Evolutionary conservation across 192 early-diverging fungal genomes (phyloP), one percentile per base, ranked within the genome.

Genomic region (Coemansia sp.): DNA sequence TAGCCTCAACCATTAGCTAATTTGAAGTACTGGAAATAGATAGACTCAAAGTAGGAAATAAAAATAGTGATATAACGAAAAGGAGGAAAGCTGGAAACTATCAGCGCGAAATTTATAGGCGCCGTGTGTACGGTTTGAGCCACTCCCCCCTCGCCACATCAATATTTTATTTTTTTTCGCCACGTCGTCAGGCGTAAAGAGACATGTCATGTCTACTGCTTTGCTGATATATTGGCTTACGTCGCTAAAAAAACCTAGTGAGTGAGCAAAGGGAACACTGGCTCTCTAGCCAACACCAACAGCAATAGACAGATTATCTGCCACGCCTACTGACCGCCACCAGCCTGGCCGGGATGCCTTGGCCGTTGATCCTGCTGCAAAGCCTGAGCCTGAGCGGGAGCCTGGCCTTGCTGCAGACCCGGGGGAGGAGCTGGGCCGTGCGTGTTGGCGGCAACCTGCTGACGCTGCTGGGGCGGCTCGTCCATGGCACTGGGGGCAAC

Each of bases 401-500:
- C 24, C 13, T 52, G 53, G 24, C 30, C 52, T 13, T 49, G 64
- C 35, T 69, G 59, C 40, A 75, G 44, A 38, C 78, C 70, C 6
- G 78, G 73, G 11, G 78, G 73, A 44, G 78, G 78, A 18, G 61
- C 66, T 30, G 78, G 78, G 7, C 78, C 73, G 39, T 67, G 72
- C 8, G 50, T n/a, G 43, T 18, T 70, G 24, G 30, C 22, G 22
- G 49, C 52, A 39, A 58, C 67, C 30, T 71, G 67, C 43, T 68
- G 72, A 52, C 84, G 74, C 67, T 84, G 85, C 73, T 89, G 87
- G 35, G 73, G 71, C 15, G 84, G 78, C 75, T 88, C 89, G 41
- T 92, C 89, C 73, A 93, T 79, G 10, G 89, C 86, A 39, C 83
- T 89, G 29, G 90, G 92, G 0, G 92, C 90, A 24, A 93, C 91